phyloP scores from a whole-genome alignment of 805 yeast species.

The Kodamaea hsintzibuensis region DNA sequence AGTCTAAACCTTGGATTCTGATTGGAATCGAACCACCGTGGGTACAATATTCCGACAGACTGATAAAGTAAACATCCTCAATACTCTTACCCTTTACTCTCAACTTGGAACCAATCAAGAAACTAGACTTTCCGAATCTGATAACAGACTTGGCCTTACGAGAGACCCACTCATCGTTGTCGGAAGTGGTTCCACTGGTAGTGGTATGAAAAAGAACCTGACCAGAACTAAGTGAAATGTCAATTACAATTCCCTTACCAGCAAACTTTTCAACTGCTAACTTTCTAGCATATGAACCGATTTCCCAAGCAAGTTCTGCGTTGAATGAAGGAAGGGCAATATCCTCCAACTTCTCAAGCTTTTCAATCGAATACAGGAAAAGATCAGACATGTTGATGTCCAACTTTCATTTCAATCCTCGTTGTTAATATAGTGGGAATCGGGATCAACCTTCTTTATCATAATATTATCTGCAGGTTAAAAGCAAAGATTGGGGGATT shows the following conservation, averaged over 20 bases:
- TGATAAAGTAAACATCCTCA: constrained; percentile 40
- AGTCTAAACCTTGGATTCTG: constrained; percentile 34
- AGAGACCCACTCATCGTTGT: constrained; percentile 55
- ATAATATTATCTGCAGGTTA: too few relatives aligned
- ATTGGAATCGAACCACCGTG: constrained; percentile 63
- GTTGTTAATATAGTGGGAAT: too few relatives aligned
- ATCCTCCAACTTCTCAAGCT: constrained; percentile 25
- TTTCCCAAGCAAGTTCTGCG: constrained; percentile 43
- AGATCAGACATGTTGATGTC: constrained; percentile 10
- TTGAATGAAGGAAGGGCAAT: constrained; percentile 27
- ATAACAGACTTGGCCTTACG: constrained; percentile 50
- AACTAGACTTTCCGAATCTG: constrained; percentile 50
- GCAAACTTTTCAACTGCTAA: constrained; percentile 28
- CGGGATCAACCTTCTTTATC: too few relatives aligned
- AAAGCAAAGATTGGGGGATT: too few relatives aligned
- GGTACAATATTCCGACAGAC: constrained; percentile 46
- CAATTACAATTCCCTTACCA: constrained; percentile 44
- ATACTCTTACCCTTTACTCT: constrained; percentile 34
- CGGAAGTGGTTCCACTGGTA: constrained; percentile 36
- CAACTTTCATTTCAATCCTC: too few relatives aligned
- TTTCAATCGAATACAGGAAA: constrained; percentile 15
- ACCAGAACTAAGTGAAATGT: constrained; percentile 47
- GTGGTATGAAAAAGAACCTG: constrained; percentile 49
- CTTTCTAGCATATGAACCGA: constrained; percentile 45
- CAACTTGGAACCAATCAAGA: constrained; percentile 46